A percentile compares a stretch with the other conserved stretches of the same genome.
phyloP scores from a whole-genome alignment of 176 grass and related monocot species.

The Zizania latifolia region DNA sequence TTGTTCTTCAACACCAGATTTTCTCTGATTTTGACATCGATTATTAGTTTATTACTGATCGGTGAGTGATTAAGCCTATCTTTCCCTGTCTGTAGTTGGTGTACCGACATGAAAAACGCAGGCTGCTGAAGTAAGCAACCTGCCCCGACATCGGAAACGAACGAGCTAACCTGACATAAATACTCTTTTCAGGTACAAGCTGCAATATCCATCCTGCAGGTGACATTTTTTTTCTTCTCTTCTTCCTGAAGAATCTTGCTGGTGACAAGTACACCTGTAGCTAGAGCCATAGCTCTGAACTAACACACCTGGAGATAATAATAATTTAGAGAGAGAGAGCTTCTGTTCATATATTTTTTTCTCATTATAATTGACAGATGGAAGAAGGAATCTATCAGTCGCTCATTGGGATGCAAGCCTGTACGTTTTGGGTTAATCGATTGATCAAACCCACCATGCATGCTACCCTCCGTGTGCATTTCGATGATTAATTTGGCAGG shows the following conservation, averaged over 20 bases:
- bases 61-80: background rate
- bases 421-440: conserved; percentile 3
- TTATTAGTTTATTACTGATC: background rate
- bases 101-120: conserved; percentile 28
- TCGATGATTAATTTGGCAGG: background rate
- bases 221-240: background rate
- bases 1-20: conserved; percentile 17
- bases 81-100: conserved; percentile 30
- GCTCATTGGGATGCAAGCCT: background rate
- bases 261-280: conserved; percentile 3
- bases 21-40: conserved; percentile 20
- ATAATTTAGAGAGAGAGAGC: background rate
- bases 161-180: conserved; percentile 31
- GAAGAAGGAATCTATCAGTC: conserved; percentile 4
- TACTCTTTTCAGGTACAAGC: conserved; percentile 6
- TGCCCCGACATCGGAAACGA: conserved; percentile 14
- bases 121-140: conserved; percentile 33
- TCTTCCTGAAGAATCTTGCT: conserved; percentile 16
- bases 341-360: background rate
- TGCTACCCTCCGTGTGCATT: background rate
- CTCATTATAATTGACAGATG: background rate
- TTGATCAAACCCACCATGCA: background rate
- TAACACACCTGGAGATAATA: conserved; percentile 21
- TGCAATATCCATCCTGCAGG: conserved; percentile 41
- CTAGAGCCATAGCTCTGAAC: conserved; percentile 10